Percentiles rank a stretch among this genome's conserved stretches.
phyloP scores from a whole-genome alignment of 2,329 filamentous ascomycete species.

The Talaromyces pinophilus region DNA sequence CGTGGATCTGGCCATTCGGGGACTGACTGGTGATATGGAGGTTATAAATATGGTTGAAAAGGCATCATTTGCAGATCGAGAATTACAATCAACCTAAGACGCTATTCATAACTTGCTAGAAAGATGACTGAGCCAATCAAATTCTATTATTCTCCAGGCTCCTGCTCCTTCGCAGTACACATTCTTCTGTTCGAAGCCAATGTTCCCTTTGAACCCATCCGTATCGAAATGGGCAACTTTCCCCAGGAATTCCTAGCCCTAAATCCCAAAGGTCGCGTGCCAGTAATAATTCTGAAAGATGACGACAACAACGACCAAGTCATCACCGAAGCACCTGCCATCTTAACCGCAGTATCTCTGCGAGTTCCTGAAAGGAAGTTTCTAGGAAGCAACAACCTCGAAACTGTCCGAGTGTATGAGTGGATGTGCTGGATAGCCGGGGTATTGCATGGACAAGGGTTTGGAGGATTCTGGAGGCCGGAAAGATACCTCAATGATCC shows the following conservation, averaged over 20 bases:
- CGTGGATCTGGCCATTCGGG: background rate
- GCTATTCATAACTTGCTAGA: background rate
- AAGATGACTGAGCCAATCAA: background rate
- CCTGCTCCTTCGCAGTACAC: background rate
- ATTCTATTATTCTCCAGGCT: background rate
- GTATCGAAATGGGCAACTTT: background rate
- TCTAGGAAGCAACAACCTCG: background rate
- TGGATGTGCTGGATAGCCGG: background rate
- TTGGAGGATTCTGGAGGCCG: background rate
- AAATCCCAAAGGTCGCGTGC: background rate
- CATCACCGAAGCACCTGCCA: background rate
- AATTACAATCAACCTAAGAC: background rate
- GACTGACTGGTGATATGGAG: background rate
- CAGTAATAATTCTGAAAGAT: background rate
- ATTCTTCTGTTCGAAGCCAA: background rate
- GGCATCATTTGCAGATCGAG: background rate
- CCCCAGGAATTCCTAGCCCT: background rate
- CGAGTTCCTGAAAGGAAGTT: background rate
- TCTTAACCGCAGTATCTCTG: background rate
- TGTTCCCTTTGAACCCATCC: background rate
- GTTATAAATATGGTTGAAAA: background rate
- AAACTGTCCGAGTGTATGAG: background rate
- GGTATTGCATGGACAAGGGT: background rate
- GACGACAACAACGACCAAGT: background rate
- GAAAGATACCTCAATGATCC: background rate